Base-by-base conservation (phyloP, 2,329 filamentous ascomycete species). In the Penicillium sp. region DNA sequence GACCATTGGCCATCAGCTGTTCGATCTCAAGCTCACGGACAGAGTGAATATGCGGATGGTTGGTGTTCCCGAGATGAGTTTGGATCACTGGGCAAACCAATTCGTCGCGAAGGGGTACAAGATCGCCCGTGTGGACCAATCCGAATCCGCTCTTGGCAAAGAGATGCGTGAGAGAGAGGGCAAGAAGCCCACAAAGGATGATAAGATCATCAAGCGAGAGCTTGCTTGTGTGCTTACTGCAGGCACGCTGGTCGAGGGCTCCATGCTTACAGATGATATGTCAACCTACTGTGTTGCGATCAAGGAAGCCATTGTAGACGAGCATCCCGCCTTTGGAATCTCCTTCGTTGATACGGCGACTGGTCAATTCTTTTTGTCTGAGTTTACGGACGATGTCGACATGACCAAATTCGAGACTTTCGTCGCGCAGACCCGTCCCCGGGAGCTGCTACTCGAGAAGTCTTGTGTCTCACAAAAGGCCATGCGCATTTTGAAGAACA, bases 21-120 rank as follows among this genome's bases (percentile, higher is more conserved):
- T 99, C 62, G 93, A 99, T 69, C 80, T 99, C 49, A 99, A 99
- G 74, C 85, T 99, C 66, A 99, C 93, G 0, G 93, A 99, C 63
- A 83, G 93, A 46, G 93, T 99, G 68, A 99, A 99, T 68, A 99
- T 99, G 93, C 88, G 92, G 58, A 99, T 99, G 93, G 93, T 97
- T 2, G 93, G 93, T 53, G 93, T 99, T 0, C 93, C 93, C 0
- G 93, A 99, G 69, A 88, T 89, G 64, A 95, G 90, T 11, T 77
- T 99, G n/a, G 89, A 93, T 63, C 85, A 93, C 68, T 99, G 93
- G 93, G 90, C 93, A 49, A 95, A 95, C 63, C 93, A 99, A 64
- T 99, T 99, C 62, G 91, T 99, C 34, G 93, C 92, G 50, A 97
- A 97, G 69, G 93, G 95, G 29, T 95, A 84, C 81, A 99, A 99